Conservation (phyloP, 495 filamentous ascomycete species). For the Parathielavia appendiculata region DNA sequence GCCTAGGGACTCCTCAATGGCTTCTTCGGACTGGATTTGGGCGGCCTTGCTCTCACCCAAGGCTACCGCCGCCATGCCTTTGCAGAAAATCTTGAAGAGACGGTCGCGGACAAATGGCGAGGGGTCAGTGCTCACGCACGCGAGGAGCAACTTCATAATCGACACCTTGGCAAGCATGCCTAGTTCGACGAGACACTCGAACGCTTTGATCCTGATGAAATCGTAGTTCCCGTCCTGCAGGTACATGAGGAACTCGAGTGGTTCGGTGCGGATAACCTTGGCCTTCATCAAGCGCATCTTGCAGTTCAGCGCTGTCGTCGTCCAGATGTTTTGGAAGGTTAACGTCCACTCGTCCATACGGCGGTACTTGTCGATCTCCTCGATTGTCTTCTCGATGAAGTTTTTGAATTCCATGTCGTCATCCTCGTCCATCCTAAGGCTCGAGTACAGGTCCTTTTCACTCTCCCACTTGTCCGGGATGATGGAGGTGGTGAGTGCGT, state of each 20-base stretch:
- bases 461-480: slow-evolving; percentile 52
- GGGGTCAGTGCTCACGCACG: slow-evolving; percentile 65
- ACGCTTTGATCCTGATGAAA: slow-evolving; percentile 74
- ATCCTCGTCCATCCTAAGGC: slow-evolving; percentile 35
- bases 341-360: slow-evolving; percentile 91
- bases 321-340: slow-evolving; percentile 88
- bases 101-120: slow-evolving; percentile 74
- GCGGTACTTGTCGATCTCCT: slow-evolving; percentile 83
- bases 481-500: slow-evolving; percentile 70
- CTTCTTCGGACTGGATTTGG: slow-evolving; percentile 26
- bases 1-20: slow-evolving; percentile 43
- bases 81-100: slow-evolving; percentile 62
- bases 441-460: slow-evolving; percentile 45
- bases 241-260: slow-evolving; percentile 73
- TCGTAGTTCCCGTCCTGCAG: slow-evolving; percentile 72
- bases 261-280: slow-evolving; percentile 55
- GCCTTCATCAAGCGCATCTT: slow-evolving; percentile 68
- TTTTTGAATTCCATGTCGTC: slow-evolving; percentile 37
- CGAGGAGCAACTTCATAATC: slow-evolving; percentile 65
- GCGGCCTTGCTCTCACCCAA: slow-evolving; percentile 56
- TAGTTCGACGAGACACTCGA: slow-evolving; percentile 72
- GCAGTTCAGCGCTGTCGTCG: slow-evolving; percentile 74
- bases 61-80: slow-evolving; percentile 72
- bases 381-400: slow-evolving; percentile 65
- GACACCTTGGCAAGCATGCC: slow-evolving; percentile 59